These are phyloP conservation scores for Entamoeba dispar DNA, from an alignment of 208 protist species.

Conservation along the genomic window DNA sequence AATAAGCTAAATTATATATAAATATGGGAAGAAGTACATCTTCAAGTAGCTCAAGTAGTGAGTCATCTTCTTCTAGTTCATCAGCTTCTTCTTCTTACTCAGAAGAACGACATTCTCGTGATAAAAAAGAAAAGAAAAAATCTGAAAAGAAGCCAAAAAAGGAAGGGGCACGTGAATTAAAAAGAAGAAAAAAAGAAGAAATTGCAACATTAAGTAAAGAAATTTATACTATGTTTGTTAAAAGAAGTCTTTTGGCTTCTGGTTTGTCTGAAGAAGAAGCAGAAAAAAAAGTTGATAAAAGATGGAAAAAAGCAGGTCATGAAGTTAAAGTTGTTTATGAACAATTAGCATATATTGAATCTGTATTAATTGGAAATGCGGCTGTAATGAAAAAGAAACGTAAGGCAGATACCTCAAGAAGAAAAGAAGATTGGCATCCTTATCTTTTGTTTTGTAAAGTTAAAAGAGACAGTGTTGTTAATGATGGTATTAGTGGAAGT, in stretches of 20 bases:
- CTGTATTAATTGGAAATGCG: background rate
- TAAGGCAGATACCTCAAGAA: background rate
- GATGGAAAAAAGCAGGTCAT: background rate
- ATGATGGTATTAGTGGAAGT: background rate
- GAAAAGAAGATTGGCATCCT: background rate
- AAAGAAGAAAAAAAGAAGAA: background rate
- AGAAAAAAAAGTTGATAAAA: background rate
- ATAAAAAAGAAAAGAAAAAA: background rate
- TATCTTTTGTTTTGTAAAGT: background rate
- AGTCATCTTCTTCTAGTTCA: background rate
- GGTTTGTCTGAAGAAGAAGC: background rate
- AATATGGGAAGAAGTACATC: background rate
- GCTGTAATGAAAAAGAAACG: background rate
- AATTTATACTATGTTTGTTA: background rate
- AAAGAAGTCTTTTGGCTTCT: background rate
- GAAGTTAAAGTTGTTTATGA: background rate
- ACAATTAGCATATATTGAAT: background rate
- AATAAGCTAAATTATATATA: too few relatives aligned
- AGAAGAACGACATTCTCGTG: background rate
- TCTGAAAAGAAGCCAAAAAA: background rate
- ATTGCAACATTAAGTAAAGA: background rate
- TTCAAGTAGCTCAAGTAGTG: background rate
- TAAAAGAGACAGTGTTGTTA: background rate
- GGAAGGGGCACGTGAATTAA: background rate
- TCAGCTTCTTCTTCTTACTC: background rate